Evolutionary conservation across 106 monocot species (phyloP).

Genomic region (Dioscorea dumetorum): DNA sequence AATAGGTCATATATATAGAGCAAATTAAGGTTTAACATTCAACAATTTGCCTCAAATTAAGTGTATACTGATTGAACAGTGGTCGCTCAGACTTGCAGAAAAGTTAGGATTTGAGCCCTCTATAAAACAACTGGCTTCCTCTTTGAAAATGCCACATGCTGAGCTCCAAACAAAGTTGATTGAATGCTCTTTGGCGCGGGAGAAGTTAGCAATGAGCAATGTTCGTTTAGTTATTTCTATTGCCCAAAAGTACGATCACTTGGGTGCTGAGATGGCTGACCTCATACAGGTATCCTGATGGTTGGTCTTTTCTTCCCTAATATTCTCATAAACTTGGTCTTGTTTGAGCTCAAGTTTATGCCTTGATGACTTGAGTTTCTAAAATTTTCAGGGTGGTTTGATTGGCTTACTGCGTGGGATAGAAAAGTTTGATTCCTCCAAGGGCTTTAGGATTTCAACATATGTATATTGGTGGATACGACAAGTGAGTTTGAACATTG

Average conservation of each 20-base stretch:
- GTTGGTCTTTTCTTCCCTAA: neutral
- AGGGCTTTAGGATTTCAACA: conserved; percentile 89
- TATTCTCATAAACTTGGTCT: too few species aligned
- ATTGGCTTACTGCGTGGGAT: conserved; percentile 91
- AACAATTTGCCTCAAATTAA: too few species aligned
- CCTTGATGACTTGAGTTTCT: neutral
- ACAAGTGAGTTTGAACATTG: conserved; percentile 37
- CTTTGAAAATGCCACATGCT: conserved; percentile 46
- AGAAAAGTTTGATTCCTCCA: conserved; percentile 96
- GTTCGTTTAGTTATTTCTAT: conserved; percentile 91
- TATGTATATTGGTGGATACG: conserved; percentile 99
- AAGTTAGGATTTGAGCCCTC: conserved; percentile 79
- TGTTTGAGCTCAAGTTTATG: too few species aligned
- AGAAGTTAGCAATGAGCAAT: conserved; percentile 86
- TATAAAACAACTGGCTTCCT: conserved; percentile 67
- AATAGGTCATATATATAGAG: too few species aligned
- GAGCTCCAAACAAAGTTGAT: conserved; percentile 54
- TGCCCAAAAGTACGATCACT: conserved; percentile 90
- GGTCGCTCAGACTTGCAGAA: conserved; percentile 54
- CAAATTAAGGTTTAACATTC: too few species aligned
- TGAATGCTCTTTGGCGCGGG: conserved; percentile 84
- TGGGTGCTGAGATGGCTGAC: conserved; percentile 89
- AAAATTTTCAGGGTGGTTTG: conserved; percentile 66
- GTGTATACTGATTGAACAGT: neutral
- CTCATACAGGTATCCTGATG: conserved; percentile 65